phyloP scores from a whole-genome alignment of 73 alveolate species.

The Tetrahymena malaccensis region DNA sequence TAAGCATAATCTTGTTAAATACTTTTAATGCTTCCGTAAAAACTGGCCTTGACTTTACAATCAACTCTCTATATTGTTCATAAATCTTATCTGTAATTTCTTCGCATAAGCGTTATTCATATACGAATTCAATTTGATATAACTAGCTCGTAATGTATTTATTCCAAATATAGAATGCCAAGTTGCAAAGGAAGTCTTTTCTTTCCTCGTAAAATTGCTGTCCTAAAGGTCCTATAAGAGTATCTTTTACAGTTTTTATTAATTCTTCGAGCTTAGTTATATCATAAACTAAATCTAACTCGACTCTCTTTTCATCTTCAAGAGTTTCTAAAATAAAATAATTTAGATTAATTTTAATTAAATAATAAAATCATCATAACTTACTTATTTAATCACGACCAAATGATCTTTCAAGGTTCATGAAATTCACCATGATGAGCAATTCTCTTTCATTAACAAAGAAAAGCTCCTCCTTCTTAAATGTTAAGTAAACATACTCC shows the following conservation, averaged over 20 bases:
- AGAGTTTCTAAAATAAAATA: not conserved
- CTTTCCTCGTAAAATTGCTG: conserved; percentile 41
- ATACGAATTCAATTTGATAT: conserved; percentile 43
- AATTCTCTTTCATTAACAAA: conserved; percentile 88
- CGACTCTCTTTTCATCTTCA: conserved; percentile 30
- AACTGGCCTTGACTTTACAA: conserved; percentile 19
- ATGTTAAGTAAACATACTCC: conserved; percentile 83
- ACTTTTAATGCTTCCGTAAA: conserved; percentile 48
- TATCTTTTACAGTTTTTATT: conserved; percentile 45
- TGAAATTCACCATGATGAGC: conserved; percentile 70
- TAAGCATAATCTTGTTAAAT: conserved; percentile 44
- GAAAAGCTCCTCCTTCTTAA: conserved; percentile 75
- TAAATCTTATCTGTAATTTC: conserved; percentile 44
- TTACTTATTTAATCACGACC: conserved; percentile 28
- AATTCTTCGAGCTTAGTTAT: conserved; percentile 45
- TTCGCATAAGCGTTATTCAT: conserved; percentile 40
- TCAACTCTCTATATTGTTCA: conserved; percentile 34
- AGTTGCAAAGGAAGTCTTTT: conserved; percentile 50
- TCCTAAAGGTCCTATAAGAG: conserved; percentile 68
- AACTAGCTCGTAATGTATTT: conserved; percentile 45
- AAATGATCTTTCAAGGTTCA: conserved; percentile 68
- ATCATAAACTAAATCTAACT: conserved; percentile 38
- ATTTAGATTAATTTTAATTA: too few species aligned
- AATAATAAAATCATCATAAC: not conserved
- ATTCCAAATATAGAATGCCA: conserved; percentile 37